Conservation (phyloP, 2,329 filamentous ascomycete genomes). For the Cladophialophora psammophila region DNA sequence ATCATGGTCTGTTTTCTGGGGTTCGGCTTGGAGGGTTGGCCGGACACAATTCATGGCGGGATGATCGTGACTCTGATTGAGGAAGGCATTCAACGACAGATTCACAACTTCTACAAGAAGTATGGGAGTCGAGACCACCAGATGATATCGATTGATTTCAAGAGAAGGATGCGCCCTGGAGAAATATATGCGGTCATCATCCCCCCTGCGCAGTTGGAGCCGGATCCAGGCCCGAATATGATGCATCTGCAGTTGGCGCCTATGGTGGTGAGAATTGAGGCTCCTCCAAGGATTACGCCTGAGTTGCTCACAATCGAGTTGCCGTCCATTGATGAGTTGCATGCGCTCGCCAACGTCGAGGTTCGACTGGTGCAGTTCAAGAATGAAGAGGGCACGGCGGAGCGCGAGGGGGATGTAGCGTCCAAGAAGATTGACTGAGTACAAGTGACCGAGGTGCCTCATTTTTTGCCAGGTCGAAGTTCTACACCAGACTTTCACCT, state of each 20-base stretch:
- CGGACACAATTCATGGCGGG: slow-evolving; percentile 72
- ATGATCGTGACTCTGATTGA: slow-evolving; percentile 72
- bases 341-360: slow-evolving; percentile 31
- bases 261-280: slow-evolving; percentile 51
- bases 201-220: slow-evolving; percentile 45
- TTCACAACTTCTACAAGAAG: slow-evolving; percentile 32
- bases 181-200: slow-evolving; percentile 68
- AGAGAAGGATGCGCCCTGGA: slow-evolving; percentile 65
- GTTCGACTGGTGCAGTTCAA: slow-evolving; percentile 23
- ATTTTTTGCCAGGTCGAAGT: neutral
- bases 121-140: slow-evolving; percentile 54
- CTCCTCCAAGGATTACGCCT: slow-evolving; percentile 51
- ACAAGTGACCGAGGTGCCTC: neutral
- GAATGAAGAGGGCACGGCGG: slow-evolving; percentile 15
- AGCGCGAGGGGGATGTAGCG: slow-evolving; percentile 18
- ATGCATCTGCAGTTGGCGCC: slow-evolving; percentile 38
- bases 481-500: neutral
- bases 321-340: slow-evolving; percentile 20
- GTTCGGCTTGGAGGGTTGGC: slow-evolving; percentile 71
- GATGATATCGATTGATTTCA: slow-evolving; percentile 70
- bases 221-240: slow-evolving; percentile 14
- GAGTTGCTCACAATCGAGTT: slow-evolving; percentile 34
- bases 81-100: slow-evolving; percentile 65
- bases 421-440: slow-evolving; percentile 7
- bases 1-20: slow-evolving; percentile 72